Conservation (phyloP, 2,329 filamentous ascomycete species). For the Sarocladium strictum region DNA sequence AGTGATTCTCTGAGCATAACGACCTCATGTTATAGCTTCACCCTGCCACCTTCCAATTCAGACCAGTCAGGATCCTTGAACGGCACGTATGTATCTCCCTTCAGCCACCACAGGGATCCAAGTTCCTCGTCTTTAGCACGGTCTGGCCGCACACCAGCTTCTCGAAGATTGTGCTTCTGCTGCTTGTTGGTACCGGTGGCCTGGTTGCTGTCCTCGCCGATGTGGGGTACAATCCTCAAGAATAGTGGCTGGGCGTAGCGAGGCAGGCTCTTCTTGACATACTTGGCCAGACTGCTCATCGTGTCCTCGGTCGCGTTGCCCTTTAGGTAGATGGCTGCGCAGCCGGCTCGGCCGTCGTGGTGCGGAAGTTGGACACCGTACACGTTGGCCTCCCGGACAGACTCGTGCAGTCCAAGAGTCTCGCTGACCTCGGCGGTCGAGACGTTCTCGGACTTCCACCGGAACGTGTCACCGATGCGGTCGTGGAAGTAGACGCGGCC, state of each 20-base stretch:
- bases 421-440: slow-evolving; percentile 79
- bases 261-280: slow-evolving; percentile 55
- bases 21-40: slow-evolving; percentile 69
- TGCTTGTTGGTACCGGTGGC: slow-evolving; percentile 85
- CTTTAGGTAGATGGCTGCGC: slow-evolving; percentile 62
- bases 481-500: slow-evolving; percentile 77
- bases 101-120: slow-evolving; percentile 59
- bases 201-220: slow-evolving; percentile 43
- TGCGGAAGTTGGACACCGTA: slow-evolving; percentile 75
- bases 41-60: slow-evolving; percentile 57
- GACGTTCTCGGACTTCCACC: slow-evolving; percentile 80
- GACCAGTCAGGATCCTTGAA: slow-evolving; percentile 67
- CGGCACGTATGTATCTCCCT: slow-evolving; percentile 57
- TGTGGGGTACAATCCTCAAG: slow-evolving; percentile 56
- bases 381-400: slow-evolving; percentile 73
- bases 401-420: slow-evolving; percentile 59
- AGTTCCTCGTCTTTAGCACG: slow-evolving; percentile 31
- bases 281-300: slow-evolving; percentile 54
- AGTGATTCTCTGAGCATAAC: too few species aligned
- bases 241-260: slow-evolving; percentile 75
- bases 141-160: slow-evolving; percentile 65
- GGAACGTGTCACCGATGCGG: slow-evolving; percentile 71
- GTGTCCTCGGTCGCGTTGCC: slow-evolving; percentile 34
- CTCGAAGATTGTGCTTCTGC: slow-evolving; percentile 69
- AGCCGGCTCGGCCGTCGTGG: slow-evolving; percentile 80